Evolutionary conservation across 179 eudicot genomes (phyloP).

Genomic region (Beta lomatogona): DNA sequence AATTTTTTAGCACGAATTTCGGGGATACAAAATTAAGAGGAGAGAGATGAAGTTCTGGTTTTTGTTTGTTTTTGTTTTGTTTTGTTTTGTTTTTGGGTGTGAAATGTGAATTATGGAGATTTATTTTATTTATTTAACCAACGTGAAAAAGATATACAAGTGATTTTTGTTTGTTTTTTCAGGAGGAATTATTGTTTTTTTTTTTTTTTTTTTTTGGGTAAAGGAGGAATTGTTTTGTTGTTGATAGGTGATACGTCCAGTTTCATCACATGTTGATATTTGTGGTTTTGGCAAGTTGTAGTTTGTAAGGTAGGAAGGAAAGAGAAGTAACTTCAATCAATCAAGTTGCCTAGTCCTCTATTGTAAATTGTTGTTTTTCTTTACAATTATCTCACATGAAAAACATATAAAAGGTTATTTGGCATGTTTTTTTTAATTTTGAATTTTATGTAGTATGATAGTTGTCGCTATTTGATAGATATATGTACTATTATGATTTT

Average conservation of each 20-base stretch:
- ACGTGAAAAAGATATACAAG: not conserved
- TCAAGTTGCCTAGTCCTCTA: not conserved
- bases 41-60: not conserved
- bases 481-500: too few relatives aligned
- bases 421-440: not conserved
- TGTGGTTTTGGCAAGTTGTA: slow-evolving; percentile 8
- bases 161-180: not conserved
- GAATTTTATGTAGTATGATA: too few relatives aligned
- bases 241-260: slow-evolving; percentile 5
- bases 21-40: not conserved
- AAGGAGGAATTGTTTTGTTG: slow-evolving; percentile 2
- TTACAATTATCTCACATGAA: not conserved
- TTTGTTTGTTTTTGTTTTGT: not conserved
- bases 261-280: slow-evolving; percentile 8
- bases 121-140: not conserved
- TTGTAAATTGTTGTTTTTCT: not conserved
- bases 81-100: not conserved
- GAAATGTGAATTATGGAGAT: not conserved
- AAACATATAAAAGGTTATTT: not conserved
- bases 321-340: slow-evolving; percentile 11
- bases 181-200: too few relatives aligned
- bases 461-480: too few relatives aligned
- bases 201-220: too few relatives aligned
- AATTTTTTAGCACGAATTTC: not conserved
- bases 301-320: not conserved